Evolutionary conservation across 108 stramenopile genomes (phyloP).

Genomic region (Cylindrotheca closterium): DNA sequence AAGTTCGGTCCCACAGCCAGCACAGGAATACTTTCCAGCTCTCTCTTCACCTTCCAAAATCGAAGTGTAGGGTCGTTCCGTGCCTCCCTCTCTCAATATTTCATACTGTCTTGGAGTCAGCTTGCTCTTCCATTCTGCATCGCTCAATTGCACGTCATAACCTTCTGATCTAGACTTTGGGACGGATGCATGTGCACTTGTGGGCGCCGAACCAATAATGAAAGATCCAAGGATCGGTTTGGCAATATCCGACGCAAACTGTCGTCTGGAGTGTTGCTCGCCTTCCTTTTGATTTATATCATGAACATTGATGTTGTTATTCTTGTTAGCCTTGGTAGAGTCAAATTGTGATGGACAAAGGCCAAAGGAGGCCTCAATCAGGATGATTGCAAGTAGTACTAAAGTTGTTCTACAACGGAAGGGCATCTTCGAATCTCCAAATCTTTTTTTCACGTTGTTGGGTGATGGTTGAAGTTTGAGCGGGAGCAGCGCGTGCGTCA

Average conservation of each 20-base stretch:
- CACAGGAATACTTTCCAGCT: slow-evolving; percentile 70
- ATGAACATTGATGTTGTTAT: not conserved
- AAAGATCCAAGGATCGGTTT: not conserved
- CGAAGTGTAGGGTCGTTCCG: slow-evolving; percentile 69
- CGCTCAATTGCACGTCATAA: slow-evolving; percentile 58
- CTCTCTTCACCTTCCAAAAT: slow-evolving; percentile 70
- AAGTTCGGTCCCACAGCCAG: slow-evolving; percentile 76
- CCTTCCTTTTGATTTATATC: not conserved
- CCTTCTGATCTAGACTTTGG: slow-evolving; percentile 46
- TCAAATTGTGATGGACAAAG: too few relatives aligned
- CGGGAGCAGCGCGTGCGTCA: too few relatives aligned
- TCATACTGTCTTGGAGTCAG: slow-evolving; percentile 62
- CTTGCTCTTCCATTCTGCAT: slow-evolving; percentile 60
- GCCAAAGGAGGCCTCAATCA: too few relatives aligned
- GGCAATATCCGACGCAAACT: not conserved
- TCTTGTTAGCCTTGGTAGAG: not conserved
- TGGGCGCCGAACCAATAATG: not conserved
- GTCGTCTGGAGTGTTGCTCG: not conserved
- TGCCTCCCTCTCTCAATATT: slow-evolving; percentile 75
- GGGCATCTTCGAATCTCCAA: too few relatives aligned
- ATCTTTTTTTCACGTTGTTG: too few relatives aligned
- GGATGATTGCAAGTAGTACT: too few relatives aligned
- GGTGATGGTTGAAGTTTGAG: too few relatives aligned
- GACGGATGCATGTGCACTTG: not conserved
- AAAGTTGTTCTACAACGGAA: too few relatives aligned